These are phyloP conservation scores for Bolboschoenoplectus hybrid DNA, from an alignment of 202 grass and related monocot species.

Conservation along the genomic window DNA sequence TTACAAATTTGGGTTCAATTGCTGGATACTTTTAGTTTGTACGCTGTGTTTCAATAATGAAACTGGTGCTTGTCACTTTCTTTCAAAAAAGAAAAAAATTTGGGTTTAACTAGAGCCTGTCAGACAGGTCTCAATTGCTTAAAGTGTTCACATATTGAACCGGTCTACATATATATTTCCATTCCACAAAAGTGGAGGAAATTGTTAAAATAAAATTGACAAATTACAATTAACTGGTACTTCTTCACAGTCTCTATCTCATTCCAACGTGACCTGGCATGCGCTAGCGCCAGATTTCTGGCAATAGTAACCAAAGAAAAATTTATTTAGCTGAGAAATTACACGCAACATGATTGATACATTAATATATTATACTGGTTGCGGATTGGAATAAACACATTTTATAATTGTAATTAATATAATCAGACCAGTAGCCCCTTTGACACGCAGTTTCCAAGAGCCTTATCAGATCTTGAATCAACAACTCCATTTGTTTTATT, in stretches of 20 bases:
- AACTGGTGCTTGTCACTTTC: too few relatives aligned
- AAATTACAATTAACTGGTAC: too few relatives aligned
- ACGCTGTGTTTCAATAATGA: too few relatives aligned
- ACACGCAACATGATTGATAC: constrained; percentile 1
- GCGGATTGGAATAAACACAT: background rate
- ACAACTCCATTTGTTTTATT: background rate
- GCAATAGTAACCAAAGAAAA: background rate
- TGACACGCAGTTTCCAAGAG: background rate
- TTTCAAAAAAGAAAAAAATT: background rate
- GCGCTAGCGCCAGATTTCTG: background rate
- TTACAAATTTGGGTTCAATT: background rate
- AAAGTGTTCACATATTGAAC: background rate
- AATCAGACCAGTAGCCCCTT: background rate
- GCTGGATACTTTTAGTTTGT: too few relatives aligned
- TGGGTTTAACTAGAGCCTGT: background rate
- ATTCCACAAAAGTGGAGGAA: background rate
- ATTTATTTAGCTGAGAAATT: background rate
- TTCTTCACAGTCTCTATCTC: background rate
- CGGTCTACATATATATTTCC: background rate
- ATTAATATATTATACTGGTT: background rate
- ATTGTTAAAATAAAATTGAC: background rate
- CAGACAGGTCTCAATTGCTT: background rate
- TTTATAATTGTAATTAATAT: background rate
- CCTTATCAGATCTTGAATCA: background rate
- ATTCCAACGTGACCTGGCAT: background rate